Conservation (phyloP, 129 eudicot genomes). For the Artemisia tridentata region DNA sequence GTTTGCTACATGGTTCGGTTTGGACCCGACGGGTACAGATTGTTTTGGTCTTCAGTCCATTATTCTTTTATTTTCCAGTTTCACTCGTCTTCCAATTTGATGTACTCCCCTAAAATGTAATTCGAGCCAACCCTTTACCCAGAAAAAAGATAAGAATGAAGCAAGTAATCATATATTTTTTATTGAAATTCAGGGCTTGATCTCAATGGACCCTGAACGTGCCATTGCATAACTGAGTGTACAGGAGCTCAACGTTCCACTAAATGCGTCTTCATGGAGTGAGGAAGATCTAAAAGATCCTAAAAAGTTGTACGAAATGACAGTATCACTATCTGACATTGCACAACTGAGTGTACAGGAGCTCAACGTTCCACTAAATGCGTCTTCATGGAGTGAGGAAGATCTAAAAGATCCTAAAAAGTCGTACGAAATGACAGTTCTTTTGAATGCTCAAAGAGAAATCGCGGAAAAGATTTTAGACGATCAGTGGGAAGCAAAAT, state of each 20-base stretch:
- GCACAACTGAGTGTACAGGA: constrained; percentile 45
- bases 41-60: too few relatives aligned
- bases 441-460: constrained; percentile 83
- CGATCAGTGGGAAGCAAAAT: constrained; percentile 81
- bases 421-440: constrained; percentile 81
- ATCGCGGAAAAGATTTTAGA: constrained; percentile 80
- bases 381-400: constrained; percentile 82
- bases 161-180: constrained; percentile 1
- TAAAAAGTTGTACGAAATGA: too few relatives aligned
- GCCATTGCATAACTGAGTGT: too few relatives aligned
- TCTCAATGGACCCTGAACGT: constrained; percentile 79
- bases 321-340: constrained; percentile 3
- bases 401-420: constrained; percentile 91
- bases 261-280: too few relatives aligned
- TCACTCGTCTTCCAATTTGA: not conserved
- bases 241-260: too few relatives aligned
- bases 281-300: too few relatives aligned
- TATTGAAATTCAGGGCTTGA: constrained; percentile 54
- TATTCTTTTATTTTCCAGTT: too few relatives aligned
- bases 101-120: not conserved
- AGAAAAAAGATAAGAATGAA: not conserved
- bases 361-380: constrained; percentile 65
- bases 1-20: too few relatives aligned
- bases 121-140: too few relatives aligned
- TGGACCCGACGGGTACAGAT: too few relatives aligned